Evolutionary conservation across 2,329 filamentous ascomycete species (phyloP).

Genomic region (Fusarium sp.): DNA sequence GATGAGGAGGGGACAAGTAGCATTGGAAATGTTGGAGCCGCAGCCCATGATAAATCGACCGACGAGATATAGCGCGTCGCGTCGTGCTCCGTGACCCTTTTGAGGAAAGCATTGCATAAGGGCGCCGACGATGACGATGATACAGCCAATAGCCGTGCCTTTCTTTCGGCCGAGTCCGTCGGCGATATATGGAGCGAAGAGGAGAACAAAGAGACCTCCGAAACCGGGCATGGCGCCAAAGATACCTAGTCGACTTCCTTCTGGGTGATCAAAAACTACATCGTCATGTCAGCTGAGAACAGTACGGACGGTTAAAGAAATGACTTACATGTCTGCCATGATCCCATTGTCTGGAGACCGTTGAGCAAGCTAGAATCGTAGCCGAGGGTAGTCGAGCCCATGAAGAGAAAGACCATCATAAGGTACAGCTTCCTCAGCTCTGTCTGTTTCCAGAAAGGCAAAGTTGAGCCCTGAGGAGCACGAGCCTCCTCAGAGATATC

Average conservation of each 20-base stretch:
- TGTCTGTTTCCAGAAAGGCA: slow-evolving; percentile 44
- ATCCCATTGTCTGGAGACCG: slow-evolving; percentile 41
- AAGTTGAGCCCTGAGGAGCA: slow-evolving; percentile 23
- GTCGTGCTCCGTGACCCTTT: slow-evolving; percentile 1
- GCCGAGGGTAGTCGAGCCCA: slow-evolving; percentile 43
- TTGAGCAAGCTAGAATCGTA: slow-evolving; percentile 43
- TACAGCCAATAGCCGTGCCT: slow-evolving; percentile 39
- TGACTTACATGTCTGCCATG: slow-evolving; percentile 40
- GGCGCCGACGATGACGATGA: slow-evolving; percentile 37
- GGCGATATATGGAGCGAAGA: slow-evolving; percentile 45
- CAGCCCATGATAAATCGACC: slow-evolving; percentile 45
- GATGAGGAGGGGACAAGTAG: slow-evolving; percentile 43
- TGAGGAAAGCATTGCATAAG: slow-evolving; percentile 44
- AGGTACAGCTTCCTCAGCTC: slow-evolving; percentile 42
- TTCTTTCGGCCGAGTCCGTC: slow-evolving; percentile 43
- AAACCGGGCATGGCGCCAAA: slow-evolving; percentile 46
- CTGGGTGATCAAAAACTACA: slow-evolving; percentile 40
- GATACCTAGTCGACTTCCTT: slow-evolving; percentile 43
- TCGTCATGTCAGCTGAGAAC: no score
- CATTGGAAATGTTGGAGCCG: slow-evolving; percentile 44
- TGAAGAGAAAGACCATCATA: slow-evolving; percentile 44
- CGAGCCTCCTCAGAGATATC: slow-evolving; percentile 13
- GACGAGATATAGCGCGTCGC: slow-evolving; percentile 40
- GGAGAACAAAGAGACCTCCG: slow-evolving; percentile 43
- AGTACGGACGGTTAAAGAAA: no score